A percentile compares a stretch with the other conserved stretches of the same genome.
Conservation (phyloP, 164 flowering plant genomes). For the Kalanchoe fedtschenkoi region DNA sequence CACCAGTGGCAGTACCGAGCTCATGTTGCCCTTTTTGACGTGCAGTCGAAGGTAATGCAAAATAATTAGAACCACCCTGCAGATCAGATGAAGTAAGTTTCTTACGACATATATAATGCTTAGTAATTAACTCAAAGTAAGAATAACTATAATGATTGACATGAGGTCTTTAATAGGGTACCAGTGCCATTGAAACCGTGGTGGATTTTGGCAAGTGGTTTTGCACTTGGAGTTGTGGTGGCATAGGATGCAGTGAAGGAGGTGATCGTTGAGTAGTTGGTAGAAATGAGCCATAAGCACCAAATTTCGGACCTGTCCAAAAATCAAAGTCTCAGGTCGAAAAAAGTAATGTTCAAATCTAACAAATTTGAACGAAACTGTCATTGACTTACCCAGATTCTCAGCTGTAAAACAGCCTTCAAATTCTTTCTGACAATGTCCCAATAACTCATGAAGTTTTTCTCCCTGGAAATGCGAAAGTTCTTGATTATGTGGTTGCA, state of each 20-base stretch:
- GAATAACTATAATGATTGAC: neutral
- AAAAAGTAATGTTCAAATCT: neutral
- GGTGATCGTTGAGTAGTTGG: slow-evolving; percentile 52
- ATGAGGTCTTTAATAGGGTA: neutral
- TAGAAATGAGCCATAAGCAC: slow-evolving; percentile 63
- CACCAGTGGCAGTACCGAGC: neutral
- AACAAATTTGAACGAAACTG: neutral
- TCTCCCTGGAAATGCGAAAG: slow-evolving; percentile 30
- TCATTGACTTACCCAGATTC: slow-evolving; percentile 43
- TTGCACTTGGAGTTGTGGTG: slow-evolving; percentile 27
- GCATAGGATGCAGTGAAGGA: slow-evolving; percentile 22
- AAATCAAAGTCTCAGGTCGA: neutral
- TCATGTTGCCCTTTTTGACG: neutral
- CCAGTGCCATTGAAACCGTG: neutral
- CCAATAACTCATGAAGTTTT: slow-evolving; percentile 46
- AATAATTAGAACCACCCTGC: neutral
- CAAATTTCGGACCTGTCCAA: slow-evolving; percentile 48
- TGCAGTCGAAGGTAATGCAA: neutral
- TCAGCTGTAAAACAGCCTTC: slow-evolving; percentile 63
- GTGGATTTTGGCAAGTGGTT: slow-evolving; percentile 1
- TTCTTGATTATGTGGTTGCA: neutral
- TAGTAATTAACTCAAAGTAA: neutral
- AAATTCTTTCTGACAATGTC: slow-evolving; percentile 59
- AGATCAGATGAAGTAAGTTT: neutral
- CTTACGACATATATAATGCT: neutral